A percentile compares a stretch with the other conserved stretches of the same genome.
Evolutionary conservation across 768 basidiomycete species (phyloP).

Genomic region (Rhizopogon roseolus): DNA sequence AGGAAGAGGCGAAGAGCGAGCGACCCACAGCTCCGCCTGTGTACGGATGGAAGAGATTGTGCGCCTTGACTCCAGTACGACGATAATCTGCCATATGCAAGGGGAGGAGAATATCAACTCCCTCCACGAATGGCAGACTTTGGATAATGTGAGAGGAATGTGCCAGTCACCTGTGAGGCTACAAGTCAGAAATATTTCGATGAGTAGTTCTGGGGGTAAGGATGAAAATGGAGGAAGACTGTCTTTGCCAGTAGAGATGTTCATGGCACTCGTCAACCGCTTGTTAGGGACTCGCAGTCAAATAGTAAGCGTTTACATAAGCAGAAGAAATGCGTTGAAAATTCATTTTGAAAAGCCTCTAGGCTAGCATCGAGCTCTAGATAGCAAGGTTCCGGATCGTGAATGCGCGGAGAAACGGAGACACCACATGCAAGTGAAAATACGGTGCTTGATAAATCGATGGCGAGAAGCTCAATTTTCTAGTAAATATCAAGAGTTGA

Average conservation of each 20-base stretch:
- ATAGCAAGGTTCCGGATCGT: no score
- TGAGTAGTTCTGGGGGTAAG: constrained; percentile 59
- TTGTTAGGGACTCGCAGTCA: neutral
- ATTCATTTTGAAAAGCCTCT: no score
- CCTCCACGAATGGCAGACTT: constrained; percentile 59
- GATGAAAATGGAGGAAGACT: constrained; percentile 12
- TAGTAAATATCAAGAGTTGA: no score
- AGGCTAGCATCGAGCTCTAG: no score
- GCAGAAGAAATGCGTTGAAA: no score
- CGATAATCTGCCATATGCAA: constrained; percentile 54
- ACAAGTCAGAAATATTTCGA: constrained; percentile 50
- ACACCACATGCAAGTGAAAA: no score
- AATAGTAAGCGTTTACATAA: neutral
- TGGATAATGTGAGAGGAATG: constrained; percentile 42
- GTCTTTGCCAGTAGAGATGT: neutral
- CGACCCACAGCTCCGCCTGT: constrained; percentile 51
- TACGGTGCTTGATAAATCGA: no score
- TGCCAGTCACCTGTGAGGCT: constrained; percentile 40
- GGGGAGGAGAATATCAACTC: constrained; percentile 50
- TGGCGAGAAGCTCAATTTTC: no score
- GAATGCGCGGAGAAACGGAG: no score
- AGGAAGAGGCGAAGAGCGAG: constrained; percentile 46
- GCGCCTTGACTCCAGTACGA: constrained; percentile 39
- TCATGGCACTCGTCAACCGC: neutral
- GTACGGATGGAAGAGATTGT: constrained; percentile 33